phyloP scores from a whole-genome alignment of 352 stramenopile genomes.

The Phytopythium litorale region DNA sequence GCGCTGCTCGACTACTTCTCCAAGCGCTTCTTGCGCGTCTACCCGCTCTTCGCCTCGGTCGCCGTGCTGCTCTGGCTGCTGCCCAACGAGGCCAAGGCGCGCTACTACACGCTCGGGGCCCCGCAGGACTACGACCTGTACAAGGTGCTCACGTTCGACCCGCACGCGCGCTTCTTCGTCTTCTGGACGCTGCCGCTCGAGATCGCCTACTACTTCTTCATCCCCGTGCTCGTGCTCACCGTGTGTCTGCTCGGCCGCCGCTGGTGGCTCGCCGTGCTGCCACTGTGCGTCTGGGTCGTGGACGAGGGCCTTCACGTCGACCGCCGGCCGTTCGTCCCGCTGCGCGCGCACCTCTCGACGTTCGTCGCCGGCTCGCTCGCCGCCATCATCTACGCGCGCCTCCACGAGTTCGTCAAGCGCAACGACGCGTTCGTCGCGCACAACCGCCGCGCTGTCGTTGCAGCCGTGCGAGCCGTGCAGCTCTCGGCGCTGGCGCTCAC shows the following conservation, averaged over 20 bases:
- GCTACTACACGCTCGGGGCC: constrained; percentile 26
- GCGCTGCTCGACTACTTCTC: constrained; percentile 38
- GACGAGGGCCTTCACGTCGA: constrained; percentile 23
- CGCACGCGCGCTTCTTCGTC: constrained; percentile 38
- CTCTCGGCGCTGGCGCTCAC: constrained; percentile 16
- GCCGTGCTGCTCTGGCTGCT: constrained; percentile 30
- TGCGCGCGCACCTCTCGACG: constrained; percentile 27
- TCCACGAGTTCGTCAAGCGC: constrained; percentile 23
- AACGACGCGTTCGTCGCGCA: constrained; percentile 25
- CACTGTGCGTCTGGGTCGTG: constrained; percentile 27
- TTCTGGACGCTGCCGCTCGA: constrained; percentile 50
- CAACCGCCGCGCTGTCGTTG: constrained; percentile 9
- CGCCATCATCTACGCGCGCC: constrained; percentile 27
- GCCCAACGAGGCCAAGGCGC: constrained; percentile 19
- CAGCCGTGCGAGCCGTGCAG: constrained; percentile 20
- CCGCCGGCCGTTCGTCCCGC: constrained; percentile 17
- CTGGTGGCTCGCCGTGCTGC: constrained; percentile 32
- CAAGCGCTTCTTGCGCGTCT: constrained; percentile 43
- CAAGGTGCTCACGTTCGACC: constrained; percentile 41
- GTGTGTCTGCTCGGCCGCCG: constrained; percentile 17
- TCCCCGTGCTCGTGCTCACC: constrained; percentile 30
- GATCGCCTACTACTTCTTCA: constrained; percentile 53
- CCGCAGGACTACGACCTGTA: constrained; percentile 17
- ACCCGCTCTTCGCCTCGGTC: constrained; percentile 37
- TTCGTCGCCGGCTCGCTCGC: constrained; percentile 38